Evolutionary conservation across 352 stramenopile species (phyloP), one percentile per base, ranked within the genome.

Genomic region (Globisporangium camurandrum): DNA sequence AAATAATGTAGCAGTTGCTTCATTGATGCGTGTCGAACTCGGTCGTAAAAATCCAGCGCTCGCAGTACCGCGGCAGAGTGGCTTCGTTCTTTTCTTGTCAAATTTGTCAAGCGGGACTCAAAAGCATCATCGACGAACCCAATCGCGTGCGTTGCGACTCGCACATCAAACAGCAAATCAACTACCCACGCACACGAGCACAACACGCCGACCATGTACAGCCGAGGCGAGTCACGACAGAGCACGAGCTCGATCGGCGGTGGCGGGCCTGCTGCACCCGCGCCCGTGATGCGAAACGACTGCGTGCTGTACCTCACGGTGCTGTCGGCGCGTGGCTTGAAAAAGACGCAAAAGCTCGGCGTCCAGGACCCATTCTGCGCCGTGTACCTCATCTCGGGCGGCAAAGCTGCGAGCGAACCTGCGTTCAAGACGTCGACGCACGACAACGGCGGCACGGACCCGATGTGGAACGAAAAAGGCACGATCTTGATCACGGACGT

Each of bases 321-420:
- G 42, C 56, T 87, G 12, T 68, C 64, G 45, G 78, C 66, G 39
- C 72, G 73, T 39, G 73, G 79, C 26, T 62, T 89, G 51, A 89
- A 87, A 63, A 61, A 67, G 33, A 83, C 75, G 61, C 75, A 87
- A 62, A 67, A 66, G 26, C 47, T 89, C 48, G 78, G 78, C 47
- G 75, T 86, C 41, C 77, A 89, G 59, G 77, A 89, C 64, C 77
- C 77, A 33, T 89, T 71, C 66, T 86, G 72, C 51, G 68, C 67
- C 20, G 67, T 84, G 37, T 69, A 81, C 51, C 62, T 89, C 28
- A 62, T 75, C 14, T 77, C 74, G 26, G 62, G 61, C 37, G 77
- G 75, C 33, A 72, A 68, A 40, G 74, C 83, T 52, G 27, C 66
- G 19, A 60, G 64, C 38, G 70, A 73, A 46, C 72, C 72, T 11